Evolutionary conservation across 148 eudicot species (phyloP).

Genomic region (Dysphania ambrosioides): DNA sequence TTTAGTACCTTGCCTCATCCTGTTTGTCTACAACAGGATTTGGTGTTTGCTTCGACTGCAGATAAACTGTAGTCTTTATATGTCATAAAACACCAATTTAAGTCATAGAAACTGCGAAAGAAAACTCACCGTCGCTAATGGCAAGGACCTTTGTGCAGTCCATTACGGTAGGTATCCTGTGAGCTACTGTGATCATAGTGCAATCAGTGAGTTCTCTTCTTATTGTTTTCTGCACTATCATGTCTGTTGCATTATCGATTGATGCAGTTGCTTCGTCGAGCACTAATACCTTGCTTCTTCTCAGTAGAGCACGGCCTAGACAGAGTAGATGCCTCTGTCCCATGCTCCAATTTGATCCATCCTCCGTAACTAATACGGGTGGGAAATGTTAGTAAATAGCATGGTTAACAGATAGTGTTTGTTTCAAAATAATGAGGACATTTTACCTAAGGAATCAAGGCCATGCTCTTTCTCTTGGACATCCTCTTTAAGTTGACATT

Average conservation of each 20-base stretch:
- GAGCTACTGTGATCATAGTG: conserved; percentile 81
- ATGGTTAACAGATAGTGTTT: neutral
- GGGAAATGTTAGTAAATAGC: neutral
- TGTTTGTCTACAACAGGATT: neutral
- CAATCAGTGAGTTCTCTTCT: conserved; percentile 68
- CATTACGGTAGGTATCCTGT: conserved; percentile 88
- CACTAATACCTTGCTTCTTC: conserved; percentile 69
- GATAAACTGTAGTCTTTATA: too few relatives aligned
- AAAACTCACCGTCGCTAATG: conserved; percentile 67
- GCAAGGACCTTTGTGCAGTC: conserved; percentile 86
- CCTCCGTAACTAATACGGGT: conserved; percentile 51
- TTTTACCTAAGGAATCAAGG: conserved; percentile 58
- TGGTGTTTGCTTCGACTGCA: too few relatives aligned
- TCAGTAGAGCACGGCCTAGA: conserved; percentile 69
- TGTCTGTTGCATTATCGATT: conserved; percentile 68
- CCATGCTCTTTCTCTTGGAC: conserved; percentile 63
- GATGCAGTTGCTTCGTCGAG: conserved; percentile 93
- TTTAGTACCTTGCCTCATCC: neutral
- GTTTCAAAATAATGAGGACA: neutral
- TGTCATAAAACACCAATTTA: too few relatives aligned
- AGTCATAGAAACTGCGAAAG: neutral
- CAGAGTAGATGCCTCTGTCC: conserved; percentile 82
- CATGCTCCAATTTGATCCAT: conserved; percentile 93
- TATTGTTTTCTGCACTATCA: conserved; percentile 67
- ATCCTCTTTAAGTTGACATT: conserved; percentile 72